Base-by-base conservation (phyloP, 805 yeast species). In the Ogataea minuta region DNA sequence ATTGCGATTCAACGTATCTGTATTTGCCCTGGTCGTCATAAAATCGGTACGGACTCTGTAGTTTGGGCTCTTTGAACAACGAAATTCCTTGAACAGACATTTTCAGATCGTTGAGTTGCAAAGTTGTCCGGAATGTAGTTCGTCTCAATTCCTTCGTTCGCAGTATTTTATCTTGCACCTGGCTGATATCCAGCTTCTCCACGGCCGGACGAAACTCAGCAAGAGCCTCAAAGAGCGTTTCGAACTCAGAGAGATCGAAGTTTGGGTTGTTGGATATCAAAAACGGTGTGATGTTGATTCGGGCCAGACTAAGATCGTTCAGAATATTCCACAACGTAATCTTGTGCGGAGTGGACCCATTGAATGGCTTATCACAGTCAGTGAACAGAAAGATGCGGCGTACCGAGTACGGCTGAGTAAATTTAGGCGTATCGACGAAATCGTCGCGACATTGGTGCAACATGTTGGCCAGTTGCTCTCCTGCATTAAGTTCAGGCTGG, bases 41-140 rank as follows among this genome's bases (percentile, higher is more conserved):
- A 4, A 84, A 74, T 30, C 68, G 67, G 26, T 70, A 70, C 9
- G 76, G 65, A n/a, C 72, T 62, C 13, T 71, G 67, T 0, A 77
- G 53, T 28, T 67, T 71, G 42, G 80, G 81, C 36, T 76, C 77
- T 6, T 70, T 67, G 44, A 72, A 74, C n/a, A 84, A 68, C 0
- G 82, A 63, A 52, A 78, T 84, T 0, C 95, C 97, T 48, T 75
- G 76, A 1, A 90, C 70, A 0, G 88, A 83, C 33, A 91, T 72
- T 0, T 70, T 67, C 13, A 90, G 40, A 25, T 75, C 76, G 31
- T 78, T 71, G 4, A 87, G 61, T 1, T 76, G 70, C 31, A 89
- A 59, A 8, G 79, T 75, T 44, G 84, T 76, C 11, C 74, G 70
- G 54, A 84, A 85, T 34, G 73, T 75, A 0, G 80, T 70, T 33